Evolutionary conservation across 495 filamentous ascomycete genomes (phyloP).

Genomic region (Pyrenopolyporus hunteri): DNA sequence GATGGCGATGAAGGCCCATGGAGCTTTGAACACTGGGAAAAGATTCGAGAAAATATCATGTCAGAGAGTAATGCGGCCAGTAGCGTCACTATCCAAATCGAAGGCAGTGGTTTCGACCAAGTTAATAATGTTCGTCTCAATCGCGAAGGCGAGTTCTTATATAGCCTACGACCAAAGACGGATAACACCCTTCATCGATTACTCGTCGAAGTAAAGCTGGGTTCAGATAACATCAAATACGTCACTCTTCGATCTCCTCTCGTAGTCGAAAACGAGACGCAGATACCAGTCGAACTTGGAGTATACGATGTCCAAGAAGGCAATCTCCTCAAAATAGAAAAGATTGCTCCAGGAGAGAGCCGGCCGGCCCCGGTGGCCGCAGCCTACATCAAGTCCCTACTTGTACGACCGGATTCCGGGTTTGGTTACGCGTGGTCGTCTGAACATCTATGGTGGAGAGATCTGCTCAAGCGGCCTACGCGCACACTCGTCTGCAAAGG

Average conservation of each 20-base stretch:
- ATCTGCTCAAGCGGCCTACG: conserved; percentile 81
- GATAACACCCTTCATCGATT: conserved; percentile 84
- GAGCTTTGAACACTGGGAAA: conserved; percentile 94
- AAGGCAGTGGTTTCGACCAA: conserved; percentile 91
- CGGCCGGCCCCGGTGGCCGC: conserved; percentile 92
- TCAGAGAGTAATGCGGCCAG: conserved; percentile 76
- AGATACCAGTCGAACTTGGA: conserved; percentile 95
- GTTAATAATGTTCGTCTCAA: conserved; percentile 87
- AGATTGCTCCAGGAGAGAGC: conserved; percentile 89
- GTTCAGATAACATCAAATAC: conserved; percentile 93
- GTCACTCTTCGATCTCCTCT: conserved; percentile 95
- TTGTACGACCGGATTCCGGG: conserved; percentile 93
- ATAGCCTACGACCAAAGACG: conserved; percentile 79
- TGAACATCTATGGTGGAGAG: conserved; percentile 89
- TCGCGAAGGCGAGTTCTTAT: conserved; percentile 90
- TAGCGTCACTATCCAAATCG: conserved; percentile 80
- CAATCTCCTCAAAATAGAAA: conserved; percentile 95
- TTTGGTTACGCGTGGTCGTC: conserved; percentile 96
- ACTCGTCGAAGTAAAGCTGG: conserved; percentile 89
- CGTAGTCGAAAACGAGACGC: conserved; percentile 96
- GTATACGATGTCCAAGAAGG: conserved; percentile 88
- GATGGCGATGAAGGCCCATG: conserved; percentile 94
- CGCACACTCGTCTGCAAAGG: conserved; percentile 85
- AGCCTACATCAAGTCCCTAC: conserved; percentile 84
- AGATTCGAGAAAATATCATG: conserved; percentile 87